These are phyloP conservation scores for Populus trichocarpa DNA, from an alignment of 441 rosid species.

Conservation along the genomic window DNA sequence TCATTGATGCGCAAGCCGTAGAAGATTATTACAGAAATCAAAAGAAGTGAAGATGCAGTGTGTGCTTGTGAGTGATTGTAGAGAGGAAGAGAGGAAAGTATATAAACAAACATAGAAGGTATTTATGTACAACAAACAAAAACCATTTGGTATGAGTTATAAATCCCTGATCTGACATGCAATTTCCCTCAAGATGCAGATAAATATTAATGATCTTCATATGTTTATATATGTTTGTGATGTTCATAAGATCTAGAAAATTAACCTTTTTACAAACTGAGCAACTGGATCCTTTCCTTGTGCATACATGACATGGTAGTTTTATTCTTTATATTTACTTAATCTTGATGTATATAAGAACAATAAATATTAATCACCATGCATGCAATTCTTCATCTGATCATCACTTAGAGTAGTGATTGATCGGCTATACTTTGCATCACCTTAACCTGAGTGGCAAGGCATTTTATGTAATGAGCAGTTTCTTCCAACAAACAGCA, in stretches of 20 bases:
- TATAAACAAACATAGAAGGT: too few relatives aligned
- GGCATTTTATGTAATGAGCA: constrained; percentile 49
- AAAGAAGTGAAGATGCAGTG: too few relatives aligned
- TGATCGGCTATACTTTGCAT: constrained; percentile 44
- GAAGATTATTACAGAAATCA: too few relatives aligned
- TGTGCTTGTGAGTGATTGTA: too few relatives aligned
- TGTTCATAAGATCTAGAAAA: not conserved
- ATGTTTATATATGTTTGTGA: not conserved
- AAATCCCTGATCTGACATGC: too few relatives aligned
- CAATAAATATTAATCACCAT: not conserved
- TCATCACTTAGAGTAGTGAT: constrained; percentile 26
- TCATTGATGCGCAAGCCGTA: too few relatives aligned
- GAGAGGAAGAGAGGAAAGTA: too few relatives aligned
- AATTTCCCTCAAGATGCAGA: not conserved
- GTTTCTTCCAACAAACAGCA: constrained; percentile 50
- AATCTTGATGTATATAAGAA: not conserved
- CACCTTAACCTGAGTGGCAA: constrained; percentile 47
- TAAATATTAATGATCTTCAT: not conserved
- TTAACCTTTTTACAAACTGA: not conserved
- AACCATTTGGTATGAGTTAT: too few relatives aligned
- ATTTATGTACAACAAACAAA: too few relatives aligned
- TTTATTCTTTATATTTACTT: not conserved
- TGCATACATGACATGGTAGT: not conserved
- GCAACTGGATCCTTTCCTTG: not conserved
- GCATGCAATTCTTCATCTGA: not conserved